These are phyloP conservation scores for Hypoxylon crocopeplum DNA, from an alignment of 495 filamentous ascomycete genomes.

Conservation along the genomic window DNA sequence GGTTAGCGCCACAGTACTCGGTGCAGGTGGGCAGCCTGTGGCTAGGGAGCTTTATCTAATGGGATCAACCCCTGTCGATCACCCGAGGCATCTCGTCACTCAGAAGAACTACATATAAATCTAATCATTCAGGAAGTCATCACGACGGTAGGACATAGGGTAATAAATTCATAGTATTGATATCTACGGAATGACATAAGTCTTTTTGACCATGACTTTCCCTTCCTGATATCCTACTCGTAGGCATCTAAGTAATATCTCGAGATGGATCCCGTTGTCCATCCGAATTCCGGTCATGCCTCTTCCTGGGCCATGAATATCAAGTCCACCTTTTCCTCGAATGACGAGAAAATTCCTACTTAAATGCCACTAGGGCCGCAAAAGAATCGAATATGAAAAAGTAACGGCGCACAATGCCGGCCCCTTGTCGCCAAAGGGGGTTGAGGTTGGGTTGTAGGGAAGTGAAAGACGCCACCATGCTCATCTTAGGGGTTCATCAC, in stretches of 20 bases:
- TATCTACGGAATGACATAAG: slow-evolving; percentile 5
- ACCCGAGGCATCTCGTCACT: too few species aligned
- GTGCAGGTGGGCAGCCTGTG: too few species aligned
- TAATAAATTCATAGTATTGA: slow-evolving; percentile 18
- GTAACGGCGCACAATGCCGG: not conserved
- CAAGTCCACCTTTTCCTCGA: slow-evolving; percentile 3
- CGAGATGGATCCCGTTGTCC: slow-evolving; percentile 21
- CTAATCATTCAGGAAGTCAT: too few species aligned
- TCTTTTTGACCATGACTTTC: slow-evolving; percentile 13
- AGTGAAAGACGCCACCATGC: too few species aligned
- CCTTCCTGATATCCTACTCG: slow-evolving; percentile 7
- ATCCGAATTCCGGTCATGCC: slow-evolving; percentile 22
- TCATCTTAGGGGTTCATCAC: slow-evolving; percentile 17
- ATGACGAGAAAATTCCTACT: slow-evolving; percentile 5
- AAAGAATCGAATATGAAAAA: slow-evolving; percentile 21
- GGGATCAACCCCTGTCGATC: too few species aligned
- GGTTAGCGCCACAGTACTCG: too few species aligned
- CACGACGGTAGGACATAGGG: too few species aligned
- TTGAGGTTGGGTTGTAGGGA: too few species aligned
- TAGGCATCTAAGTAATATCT: slow-evolving; percentile 22
- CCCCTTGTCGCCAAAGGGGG: too few species aligned
- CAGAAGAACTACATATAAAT: too few species aligned
- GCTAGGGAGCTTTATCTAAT: too few species aligned
- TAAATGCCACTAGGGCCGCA: slow-evolving; percentile 27
- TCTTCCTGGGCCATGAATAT: slow-evolving; percentile 4